Base-by-base conservation (phyloP, 805 yeast genomes). In the Peterozyma xylosa region DNA sequence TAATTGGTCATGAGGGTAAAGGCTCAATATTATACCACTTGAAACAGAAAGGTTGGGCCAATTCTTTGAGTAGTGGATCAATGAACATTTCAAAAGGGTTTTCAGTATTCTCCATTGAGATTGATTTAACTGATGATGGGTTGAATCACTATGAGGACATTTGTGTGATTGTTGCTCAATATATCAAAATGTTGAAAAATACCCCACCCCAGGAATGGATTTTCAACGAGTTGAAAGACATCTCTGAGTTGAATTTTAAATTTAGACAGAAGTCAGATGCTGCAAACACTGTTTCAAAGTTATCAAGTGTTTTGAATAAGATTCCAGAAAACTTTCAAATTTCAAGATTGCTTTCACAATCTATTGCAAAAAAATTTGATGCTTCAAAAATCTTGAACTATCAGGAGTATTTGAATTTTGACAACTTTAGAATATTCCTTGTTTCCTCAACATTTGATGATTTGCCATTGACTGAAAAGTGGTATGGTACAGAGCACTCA, bases 401-500 rank as follows among this genome's bases (percentile, higher is more conserved):
- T 49, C 72, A 74, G 11, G 51, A 62, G 1, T 66, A 67, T 45
- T 67, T 91, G 44, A 71, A 57, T 35, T 73, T 81, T 0, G 67
- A 73, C 17, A 88, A 86, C 51, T 74, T 84, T 52, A 72, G 87
- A 48, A 66, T 77, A 5, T 64, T 71, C 37, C 57, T 90, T 21
- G 66, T 78, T 11, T 68, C 76, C 30, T 80, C 67, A 60, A 75
- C 59, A 50, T 69, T 77, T 42, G 71, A 70, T 6, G 71, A 79
- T 3, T 63, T 75, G 39, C 66, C 70, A 43, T 50, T 63, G 13
- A 68, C 56, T 16, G 99, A 91, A 59, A 71, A 78, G 55, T 91
- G 96, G 96, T 91, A 93, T 57, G 96, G 95, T 3, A 88, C 97
- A 0, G 84, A 85, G 52, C 86, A 88, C 58, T 63, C 74, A 2